phyloP scores from a whole-genome alignment of 1,284 basidiomycete species.

The Rhodofomes roseus region DNA sequence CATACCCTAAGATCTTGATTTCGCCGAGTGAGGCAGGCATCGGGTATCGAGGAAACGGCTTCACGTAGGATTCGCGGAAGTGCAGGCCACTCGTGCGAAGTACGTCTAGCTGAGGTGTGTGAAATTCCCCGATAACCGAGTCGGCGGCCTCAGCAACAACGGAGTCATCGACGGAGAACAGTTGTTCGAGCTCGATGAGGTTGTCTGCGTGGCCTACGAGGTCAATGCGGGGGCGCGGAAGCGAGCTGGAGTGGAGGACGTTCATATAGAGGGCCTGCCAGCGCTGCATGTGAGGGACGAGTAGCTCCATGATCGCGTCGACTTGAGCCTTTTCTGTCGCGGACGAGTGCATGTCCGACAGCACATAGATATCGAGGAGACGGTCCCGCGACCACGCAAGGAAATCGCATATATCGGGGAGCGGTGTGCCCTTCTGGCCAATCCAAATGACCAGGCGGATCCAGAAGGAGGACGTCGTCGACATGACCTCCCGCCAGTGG shows the following conservation, averaged over 20 bases:
- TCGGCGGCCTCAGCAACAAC: neutral
- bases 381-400: neutral
- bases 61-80: neutral
- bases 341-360: neutral
- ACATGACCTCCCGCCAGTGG: conserved; percentile 1
- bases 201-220: neutral
- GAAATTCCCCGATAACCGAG: neutral
- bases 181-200: neutral
- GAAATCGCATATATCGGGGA: neutral
- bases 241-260: neutral
- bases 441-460: neutral
- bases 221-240: neutral
- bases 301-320: neutral
- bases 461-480: conserved; percentile 2
- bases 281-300: conserved; percentile 1
- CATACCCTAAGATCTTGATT: neutral
- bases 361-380: neutral
- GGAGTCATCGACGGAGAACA: neutral
- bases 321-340: neutral
- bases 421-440: neutral
- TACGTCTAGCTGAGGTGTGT: neutral
- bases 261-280: neutral
- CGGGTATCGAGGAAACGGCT: neutral
- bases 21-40: neutral
- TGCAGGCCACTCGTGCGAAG: neutral